Percentiles rank a stretch among this genome's conserved stretches.
These are phyloP conservation scores for Auxenochlorella pyrenoidosa DNA, from an alignment of 139 green algal species.

Conservation along the genomic window DNA sequence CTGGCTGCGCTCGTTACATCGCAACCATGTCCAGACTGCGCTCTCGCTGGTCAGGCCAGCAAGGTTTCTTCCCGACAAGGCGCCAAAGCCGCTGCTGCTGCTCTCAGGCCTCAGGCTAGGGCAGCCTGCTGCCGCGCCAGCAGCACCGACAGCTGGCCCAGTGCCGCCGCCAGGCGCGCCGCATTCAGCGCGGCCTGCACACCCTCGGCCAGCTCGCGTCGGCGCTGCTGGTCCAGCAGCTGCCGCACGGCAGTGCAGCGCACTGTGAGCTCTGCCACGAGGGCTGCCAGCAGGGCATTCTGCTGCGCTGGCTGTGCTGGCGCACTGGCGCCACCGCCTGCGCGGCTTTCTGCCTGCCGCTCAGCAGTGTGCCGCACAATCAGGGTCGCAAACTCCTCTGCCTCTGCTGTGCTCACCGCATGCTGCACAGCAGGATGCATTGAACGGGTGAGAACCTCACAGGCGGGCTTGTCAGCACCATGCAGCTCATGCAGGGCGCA, in stretches of 20 bases:
- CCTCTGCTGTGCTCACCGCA: background rate
- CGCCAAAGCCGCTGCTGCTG: no score
- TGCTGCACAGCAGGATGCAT: background rate
- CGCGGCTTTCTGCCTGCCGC: background rate
- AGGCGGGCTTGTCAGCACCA: no score
- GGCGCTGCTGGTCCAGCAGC: background rate
- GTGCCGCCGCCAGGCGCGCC: background rate
- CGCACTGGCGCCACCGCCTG: no score
- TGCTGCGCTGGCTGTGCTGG: background rate
- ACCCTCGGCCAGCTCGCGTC: background rate
- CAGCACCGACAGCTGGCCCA: background rate
- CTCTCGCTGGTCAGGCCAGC: no score
- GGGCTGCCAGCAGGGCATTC: background rate
- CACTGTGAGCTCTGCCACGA: background rate
- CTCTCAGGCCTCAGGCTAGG: no score
- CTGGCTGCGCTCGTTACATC: no score
- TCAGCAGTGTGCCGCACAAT: background rate
- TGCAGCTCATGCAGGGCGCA: no score
- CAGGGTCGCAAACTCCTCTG: background rate
- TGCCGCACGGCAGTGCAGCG: background rate
- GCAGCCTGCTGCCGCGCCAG: background rate
- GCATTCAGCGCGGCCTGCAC: background rate
- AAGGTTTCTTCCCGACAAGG: no score
- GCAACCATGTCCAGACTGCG: no score
- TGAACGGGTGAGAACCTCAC: no score